phyloP scores from a whole-genome alignment of 23 red algal species.

The Gracilaria gracilis region DNA sequence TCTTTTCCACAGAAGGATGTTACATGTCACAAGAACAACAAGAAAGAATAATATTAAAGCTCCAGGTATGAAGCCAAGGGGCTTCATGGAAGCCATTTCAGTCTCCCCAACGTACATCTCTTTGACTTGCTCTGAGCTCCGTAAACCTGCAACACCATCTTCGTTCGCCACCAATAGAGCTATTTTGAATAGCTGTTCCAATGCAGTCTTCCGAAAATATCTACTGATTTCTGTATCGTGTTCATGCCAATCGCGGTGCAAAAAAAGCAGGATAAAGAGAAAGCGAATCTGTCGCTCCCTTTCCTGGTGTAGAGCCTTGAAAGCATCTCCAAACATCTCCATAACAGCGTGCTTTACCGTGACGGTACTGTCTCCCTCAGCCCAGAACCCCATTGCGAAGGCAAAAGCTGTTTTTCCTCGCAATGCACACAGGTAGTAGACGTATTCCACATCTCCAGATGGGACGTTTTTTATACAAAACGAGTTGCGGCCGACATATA shows the following conservation, averaged over 20 bases:
- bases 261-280: background rate
- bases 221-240: no score
- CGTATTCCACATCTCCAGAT: background rate
- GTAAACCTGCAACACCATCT: background rate
- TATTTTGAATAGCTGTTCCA: background rate
- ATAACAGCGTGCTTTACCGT: no score
- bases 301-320: background rate
- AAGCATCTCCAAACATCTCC: background rate
- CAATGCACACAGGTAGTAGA: background rate
- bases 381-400: background rate
- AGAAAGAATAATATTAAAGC: background rate
- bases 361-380: background rate
- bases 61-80: background rate
- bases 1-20: background rate
- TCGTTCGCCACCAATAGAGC: background rate
- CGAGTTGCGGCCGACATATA: background rate
- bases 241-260: background rate
- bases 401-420: background rate
- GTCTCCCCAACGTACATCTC: background rate
- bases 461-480: no score
- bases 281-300: background rate
- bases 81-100: background rate
- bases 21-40: background rate
- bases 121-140: background rate
- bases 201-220: background rate